Evolutionary conservation across 2,329 filamentous ascomycete genomes (phyloP), one percentile per base, ranked within the genome.

Genomic region (Diaporthe batatas): DNA sequence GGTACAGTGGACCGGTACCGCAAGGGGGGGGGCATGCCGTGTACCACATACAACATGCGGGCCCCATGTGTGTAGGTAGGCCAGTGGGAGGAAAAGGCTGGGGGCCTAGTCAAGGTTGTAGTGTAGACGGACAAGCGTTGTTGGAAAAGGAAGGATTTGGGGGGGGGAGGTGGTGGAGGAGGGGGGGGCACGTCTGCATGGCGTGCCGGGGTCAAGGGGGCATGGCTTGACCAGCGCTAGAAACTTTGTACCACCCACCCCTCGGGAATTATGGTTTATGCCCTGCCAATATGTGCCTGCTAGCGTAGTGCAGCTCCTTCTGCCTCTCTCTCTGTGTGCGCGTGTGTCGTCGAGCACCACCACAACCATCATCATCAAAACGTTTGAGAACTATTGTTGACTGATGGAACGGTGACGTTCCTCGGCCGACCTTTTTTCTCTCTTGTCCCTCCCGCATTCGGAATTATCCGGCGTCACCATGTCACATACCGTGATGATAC

Each of bases 161-260:
- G 29, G 53, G 18, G 21, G 29, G 51, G 29, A 29, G 10, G 55
- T n/a, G n/a, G n/a, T n/a, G n/a, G 6, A n/a, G n/a, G n/a, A n/a
- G n/a, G 7, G 29, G 51, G 29, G 54, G 10, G 55, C n/a, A 16
- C 10, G 55, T 16, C 62, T 72, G 70, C 70, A 72, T 68, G 70
- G 59, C 59, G 39, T 36, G 62, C 62, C 70, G 25, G 51, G 29
- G 42, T 42, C 57, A 59, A 59, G 57, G 57, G 57, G 57, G 39
- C 39, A n/a, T 8, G 18, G 29, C 44, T 36, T 36, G 55, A 18
- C 44, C 71, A 65, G 25, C 69, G 62, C 68, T 68, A 73, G 68
- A 72, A 71, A 72, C 65, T 58, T 72, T 72, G 73, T 74, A 70
- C 65, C 54, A 74, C 73, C 53, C 73, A 74, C 70, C 73, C 58